A percentile compares a stretch with the other conserved stretches of the same genome.
These are phyloP conservation scores for Shiraia bambusicola DNA, from an alignment of 2,329 filamentous ascomycete genomes.

Conservation along the genomic window DNA sequence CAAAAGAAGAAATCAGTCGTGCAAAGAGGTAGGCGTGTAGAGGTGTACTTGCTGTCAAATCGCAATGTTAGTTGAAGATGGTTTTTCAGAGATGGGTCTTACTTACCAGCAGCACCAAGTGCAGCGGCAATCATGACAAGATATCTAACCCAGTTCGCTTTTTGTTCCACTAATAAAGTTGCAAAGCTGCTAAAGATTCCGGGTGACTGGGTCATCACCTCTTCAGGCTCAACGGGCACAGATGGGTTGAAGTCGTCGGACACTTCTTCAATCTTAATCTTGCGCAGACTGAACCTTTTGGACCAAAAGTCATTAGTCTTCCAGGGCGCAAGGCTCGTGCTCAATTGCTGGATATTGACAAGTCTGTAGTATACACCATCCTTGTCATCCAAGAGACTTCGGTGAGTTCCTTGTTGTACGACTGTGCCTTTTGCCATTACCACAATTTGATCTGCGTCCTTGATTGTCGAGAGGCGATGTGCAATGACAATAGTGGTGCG, in stretches of 20 bases:
- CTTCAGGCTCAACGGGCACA: too few species aligned
- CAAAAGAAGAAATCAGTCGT: slow-evolving; percentile 24
- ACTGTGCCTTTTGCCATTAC: slow-evolving; percentile 70
- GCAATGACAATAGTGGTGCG: slow-evolving; percentile 94
- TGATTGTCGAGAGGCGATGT: slow-evolving; percentile 89
- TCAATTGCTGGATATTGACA: not conserved
- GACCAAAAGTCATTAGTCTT: too few species aligned
- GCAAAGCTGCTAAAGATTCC: slow-evolving; percentile 5
- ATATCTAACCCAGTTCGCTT: slow-evolving; percentile 15
- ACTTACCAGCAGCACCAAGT: slow-evolving; percentile 24
- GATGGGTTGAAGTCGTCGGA: too few species aligned
- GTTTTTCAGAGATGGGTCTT: not conserved
- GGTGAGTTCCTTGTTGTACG: slow-evolving; percentile 72
- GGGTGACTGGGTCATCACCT: not conserved
- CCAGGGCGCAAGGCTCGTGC: too few species aligned
- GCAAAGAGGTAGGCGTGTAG: slow-evolving; percentile 29
- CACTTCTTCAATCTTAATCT: slow-evolving; percentile 40
- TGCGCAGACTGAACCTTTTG: too few species aligned
- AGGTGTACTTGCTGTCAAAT: slow-evolving; percentile 16
- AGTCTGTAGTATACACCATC: slow-evolving; percentile 59
- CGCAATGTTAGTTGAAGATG: not conserved
- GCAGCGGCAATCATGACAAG: slow-evolving; percentile 19
- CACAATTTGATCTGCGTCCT: slow-evolving; percentile 72
- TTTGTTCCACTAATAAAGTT: slow-evolving; percentile 22
- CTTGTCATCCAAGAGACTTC: slow-evolving; percentile 61